Percentiles rank a stretch among this genome's conserved stretches.
Evolutionary conservation across 352 stramenopile species (phyloP).

Genomic region (Pythium apleroticum): DNA sequence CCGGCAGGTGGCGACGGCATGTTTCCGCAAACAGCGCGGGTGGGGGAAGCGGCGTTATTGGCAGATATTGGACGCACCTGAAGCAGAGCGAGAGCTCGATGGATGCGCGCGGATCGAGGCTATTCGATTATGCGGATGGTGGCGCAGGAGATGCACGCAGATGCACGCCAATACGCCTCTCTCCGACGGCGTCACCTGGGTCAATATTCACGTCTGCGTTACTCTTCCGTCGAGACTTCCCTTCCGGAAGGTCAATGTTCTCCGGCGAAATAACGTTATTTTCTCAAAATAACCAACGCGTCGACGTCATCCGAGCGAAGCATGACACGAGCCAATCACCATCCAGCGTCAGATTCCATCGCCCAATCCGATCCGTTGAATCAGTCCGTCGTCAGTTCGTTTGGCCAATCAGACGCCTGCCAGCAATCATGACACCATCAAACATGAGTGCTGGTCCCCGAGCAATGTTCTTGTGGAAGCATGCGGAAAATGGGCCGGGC

Average conservation of each 20-base stretch:
- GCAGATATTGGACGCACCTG: background rate
- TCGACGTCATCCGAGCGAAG: background rate
- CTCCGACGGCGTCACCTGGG: conserved; percentile 1
- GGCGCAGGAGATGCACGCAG: background rate
- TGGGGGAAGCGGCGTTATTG: background rate
- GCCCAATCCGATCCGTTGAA: conserved; percentile 12
- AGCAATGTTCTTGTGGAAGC: conserved; percentile 18
- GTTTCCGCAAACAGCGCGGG: conserved; percentile 3
- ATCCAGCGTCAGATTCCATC: background rate
- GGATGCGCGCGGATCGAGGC: background rate
- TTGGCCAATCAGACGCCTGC: conserved; percentile 21
- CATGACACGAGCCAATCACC: conserved; percentile 13
- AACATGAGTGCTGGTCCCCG: conserved; percentile 10
- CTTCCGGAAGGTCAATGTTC: conserved; percentile 10
- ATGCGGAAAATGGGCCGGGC: background rate
- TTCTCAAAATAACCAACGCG: conserved; percentile 21
- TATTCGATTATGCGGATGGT: background rate
- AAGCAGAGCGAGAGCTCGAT: background rate
- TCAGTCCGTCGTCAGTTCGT: background rate
- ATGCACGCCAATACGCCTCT: background rate
- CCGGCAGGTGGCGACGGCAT: background rate
- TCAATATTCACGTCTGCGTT: conserved; percentile 1
- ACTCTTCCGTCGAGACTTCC: background rate
- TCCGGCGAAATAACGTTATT: conserved; percentile 19
- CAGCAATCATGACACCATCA: conserved; percentile 4